A percentile compares a stretch with the other conserved stretches of the same genome.
Conservation (phyloP, 495 filamentous ascomycete genomes). For the Aspergillus hancockii region DNA sequence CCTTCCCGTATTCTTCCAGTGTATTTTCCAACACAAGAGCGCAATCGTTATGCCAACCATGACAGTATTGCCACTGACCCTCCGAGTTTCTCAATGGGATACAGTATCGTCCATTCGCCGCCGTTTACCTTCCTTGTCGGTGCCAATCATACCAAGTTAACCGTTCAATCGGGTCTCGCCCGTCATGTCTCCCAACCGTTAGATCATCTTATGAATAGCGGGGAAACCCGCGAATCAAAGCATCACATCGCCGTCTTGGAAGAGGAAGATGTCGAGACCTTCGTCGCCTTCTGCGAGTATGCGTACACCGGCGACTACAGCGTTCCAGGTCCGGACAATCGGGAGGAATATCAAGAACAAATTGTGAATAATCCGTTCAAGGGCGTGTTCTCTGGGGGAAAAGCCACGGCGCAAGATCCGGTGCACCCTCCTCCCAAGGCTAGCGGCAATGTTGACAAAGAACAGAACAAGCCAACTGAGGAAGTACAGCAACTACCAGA, state of each 20-base stretch:
- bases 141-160: conserved; percentile 42
- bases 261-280: conserved; percentile 49
- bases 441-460: conserved; percentile 14
- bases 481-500: background rate
- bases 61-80: conserved; percentile 19
- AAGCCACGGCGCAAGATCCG: background rate
- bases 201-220: conserved; percentile 49
- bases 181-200: conserved; percentile 49
- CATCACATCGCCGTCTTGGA: conserved; percentile 44
- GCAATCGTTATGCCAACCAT: conserved; percentile 6
- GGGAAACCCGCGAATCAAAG: conserved; percentile 45
- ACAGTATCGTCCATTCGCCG: conserved; percentile 45
- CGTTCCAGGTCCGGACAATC: conserved; percentile 34
- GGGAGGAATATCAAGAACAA: conserved; percentile 23
- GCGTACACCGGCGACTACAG: conserved; percentile 52
- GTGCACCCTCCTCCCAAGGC: conserved; percentile 16
- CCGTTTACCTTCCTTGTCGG: conserved; percentile 55
- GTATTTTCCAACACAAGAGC: background rate
- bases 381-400: conserved; percentile 16
- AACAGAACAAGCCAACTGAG: background rate
- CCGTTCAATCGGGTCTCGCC: conserved; percentile 49
- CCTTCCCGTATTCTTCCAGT: background rate
- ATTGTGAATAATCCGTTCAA: conserved; percentile 21
- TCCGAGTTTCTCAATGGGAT: conserved; percentile 9
- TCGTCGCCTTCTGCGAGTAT: conserved; percentile 51